phyloP scores from a whole-genome alignment of 768 basidiomycete genomes.

The Amylocystis lapponica region DNA sequence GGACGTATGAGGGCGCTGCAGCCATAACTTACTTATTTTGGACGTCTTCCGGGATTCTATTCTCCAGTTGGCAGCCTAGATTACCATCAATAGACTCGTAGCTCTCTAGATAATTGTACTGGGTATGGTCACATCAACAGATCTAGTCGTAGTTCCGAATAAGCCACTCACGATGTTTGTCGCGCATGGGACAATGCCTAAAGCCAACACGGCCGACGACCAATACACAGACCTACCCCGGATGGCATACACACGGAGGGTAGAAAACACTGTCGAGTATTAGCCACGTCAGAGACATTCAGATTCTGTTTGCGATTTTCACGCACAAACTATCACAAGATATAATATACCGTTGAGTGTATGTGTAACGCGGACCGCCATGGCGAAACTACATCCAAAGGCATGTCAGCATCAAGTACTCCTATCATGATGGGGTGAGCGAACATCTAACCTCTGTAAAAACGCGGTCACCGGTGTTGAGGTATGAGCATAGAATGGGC shows the following conservation, averaged over 20 bases:
- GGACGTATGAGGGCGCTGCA: neutral
- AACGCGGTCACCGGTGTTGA: too few relatives aligned
- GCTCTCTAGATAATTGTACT: neutral
- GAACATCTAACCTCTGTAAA: too few relatives aligned
- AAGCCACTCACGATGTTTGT: slow-evolving; percentile 4
- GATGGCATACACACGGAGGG: slow-evolving; percentile 5
- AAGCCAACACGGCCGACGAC: neutral
- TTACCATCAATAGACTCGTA: neutral
- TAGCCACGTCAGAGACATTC: too few relatives aligned
- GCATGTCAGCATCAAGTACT: too few relatives aligned
- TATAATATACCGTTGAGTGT: too few relatives aligned
- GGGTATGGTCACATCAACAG: neutral
- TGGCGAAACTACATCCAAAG: too few relatives aligned
- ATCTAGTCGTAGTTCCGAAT: neutral
- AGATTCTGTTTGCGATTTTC: too few relatives aligned
- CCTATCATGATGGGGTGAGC: too few relatives aligned
- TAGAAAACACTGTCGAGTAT: slow-evolving; percentile 7
- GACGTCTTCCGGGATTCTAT: neutral
- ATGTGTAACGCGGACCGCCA: too few relatives aligned
- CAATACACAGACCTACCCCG: neutral
- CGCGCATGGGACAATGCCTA: slow-evolving; percentile 1
- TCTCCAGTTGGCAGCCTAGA: neutral
- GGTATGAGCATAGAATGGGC: too few relatives aligned
- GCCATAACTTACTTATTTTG: neutral
- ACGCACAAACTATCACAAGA: too few relatives aligned